Evolutionary conservation across 345 rosid species (phyloP).

Genomic region (Garcia nutans): DNA sequence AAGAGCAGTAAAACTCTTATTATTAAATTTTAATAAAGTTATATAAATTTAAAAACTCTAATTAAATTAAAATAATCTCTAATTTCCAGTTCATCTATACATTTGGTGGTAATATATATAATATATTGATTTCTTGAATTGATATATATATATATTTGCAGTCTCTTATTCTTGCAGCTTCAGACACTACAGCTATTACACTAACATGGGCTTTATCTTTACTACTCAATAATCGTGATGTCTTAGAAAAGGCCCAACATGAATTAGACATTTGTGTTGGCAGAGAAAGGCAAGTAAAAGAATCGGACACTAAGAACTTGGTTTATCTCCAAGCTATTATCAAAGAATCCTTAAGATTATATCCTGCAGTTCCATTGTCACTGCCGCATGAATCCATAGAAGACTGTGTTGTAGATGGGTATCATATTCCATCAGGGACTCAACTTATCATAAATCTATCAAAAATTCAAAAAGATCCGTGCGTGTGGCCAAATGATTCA

Average conservation of each 20-base stretch:
- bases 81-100: no score
- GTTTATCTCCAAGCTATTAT: slow-evolving; percentile 28
- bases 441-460: not conserved
- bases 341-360: slow-evolving; percentile 28
- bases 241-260: slow-evolving; percentile 17
- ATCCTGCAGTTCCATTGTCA: slow-evolving; percentile 11
- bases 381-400: not conserved
- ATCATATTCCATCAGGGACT: slow-evolving; percentile 18
- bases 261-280: slow-evolving; percentile 27
- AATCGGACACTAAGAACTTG: slow-evolving; percentile 24
- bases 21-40: no score
- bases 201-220: slow-evolving; percentile 28
- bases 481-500: not conserved
- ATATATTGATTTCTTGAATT: no score
- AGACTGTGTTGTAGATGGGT: slow-evolving; percentile 13
- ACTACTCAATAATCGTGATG: slow-evolving; percentile 17
- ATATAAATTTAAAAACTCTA: no score
- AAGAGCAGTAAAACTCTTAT: no score
- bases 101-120: no score
- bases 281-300: slow-evolving; percentile 21
- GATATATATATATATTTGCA: not conserved
- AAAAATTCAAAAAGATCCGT: slow-evolving; percentile 19
- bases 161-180: slow-evolving; percentile 21
- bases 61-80: no score
- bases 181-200: slow-evolving; percentile 21